phyloP scores from a whole-genome alignment of 805 yeast genomes.

The Torulaspora microellipsoides region DNA sequence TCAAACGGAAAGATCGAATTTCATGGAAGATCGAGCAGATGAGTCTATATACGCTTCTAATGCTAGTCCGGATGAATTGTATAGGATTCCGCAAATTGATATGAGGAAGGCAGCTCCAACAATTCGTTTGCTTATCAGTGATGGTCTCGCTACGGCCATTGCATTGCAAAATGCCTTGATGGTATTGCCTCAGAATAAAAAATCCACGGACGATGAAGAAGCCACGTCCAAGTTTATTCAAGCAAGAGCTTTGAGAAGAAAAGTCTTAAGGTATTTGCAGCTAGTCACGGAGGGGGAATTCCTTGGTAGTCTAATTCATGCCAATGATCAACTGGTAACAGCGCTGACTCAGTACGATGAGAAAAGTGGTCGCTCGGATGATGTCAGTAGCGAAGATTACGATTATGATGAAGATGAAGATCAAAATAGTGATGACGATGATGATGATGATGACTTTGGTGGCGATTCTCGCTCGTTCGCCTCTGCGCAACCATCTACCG shows the following conservation, averaged over 20 bases:
- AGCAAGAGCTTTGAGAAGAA: slow-evolving; percentile 71
- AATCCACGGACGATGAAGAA: slow-evolving; percentile 59
- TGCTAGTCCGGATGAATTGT: slow-evolving; percentile 30
- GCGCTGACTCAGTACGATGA: slow-evolving; percentile 68
- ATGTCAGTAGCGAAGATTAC: slow-evolving; percentile 39
- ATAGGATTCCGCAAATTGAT: slow-evolving; percentile 63
- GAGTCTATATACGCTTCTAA: slow-evolving; percentile 35
- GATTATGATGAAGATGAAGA: slow-evolving; percentile 35
- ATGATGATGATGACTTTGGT: slow-evolving; percentile 15
- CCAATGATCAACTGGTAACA: slow-evolving; percentile 83
- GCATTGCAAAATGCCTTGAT: slow-evolving; percentile 58
- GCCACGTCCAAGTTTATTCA: slow-evolving; percentile 66
- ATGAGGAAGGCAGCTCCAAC: slow-evolving; percentile 67
- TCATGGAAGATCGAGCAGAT: slow-evolving; percentile 52
- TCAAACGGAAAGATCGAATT: slow-evolving; percentile 21
- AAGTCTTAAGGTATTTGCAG: slow-evolving; percentile 77
- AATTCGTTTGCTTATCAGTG: slow-evolving; percentile 63
- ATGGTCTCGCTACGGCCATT: slow-evolving; percentile 70
- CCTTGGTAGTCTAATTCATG: slow-evolving; percentile 79
- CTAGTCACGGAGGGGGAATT: slow-evolving; percentile 79
- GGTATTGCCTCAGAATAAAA: slow-evolving; percentile 41
- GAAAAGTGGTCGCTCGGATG: slow-evolving; percentile 39
- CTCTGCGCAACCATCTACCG: slow-evolving; percentile 22
- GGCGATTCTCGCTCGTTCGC: slow-evolving; percentile 9
- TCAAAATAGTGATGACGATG: slow-evolving; percentile 19